These are phyloP conservation scores for Paraphaeosphaeria sporulosa DNA, from an alignment of 2,329 filamentous ascomycete genomes.

Conservation along the genomic window DNA sequence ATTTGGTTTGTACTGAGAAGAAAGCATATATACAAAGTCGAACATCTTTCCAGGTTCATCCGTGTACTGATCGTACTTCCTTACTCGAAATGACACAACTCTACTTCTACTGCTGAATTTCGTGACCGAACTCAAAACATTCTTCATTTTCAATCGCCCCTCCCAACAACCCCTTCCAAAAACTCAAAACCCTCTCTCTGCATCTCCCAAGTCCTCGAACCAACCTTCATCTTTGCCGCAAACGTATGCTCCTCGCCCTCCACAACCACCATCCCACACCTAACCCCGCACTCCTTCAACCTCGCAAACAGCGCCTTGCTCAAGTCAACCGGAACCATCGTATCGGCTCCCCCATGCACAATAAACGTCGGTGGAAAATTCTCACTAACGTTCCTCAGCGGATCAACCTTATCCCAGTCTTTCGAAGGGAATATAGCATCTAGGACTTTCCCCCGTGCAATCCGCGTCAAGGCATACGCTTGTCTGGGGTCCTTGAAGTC, in stretches of 20 bases:
- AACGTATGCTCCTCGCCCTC: slow-evolving; percentile 26
- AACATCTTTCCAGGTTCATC: no score
- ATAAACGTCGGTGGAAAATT: slow-evolving; percentile 23
- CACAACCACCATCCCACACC: slow-evolving; percentile 17
- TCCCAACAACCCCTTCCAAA: no score
- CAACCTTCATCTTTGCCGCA: slow-evolving; percentile 24
- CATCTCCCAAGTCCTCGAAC: slow-evolving; percentile 20
- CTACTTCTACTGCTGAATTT: no score
- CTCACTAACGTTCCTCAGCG: slow-evolving; percentile 15
- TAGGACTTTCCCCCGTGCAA: slow-evolving; percentile 21
- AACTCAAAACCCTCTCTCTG: slow-evolving; percentile 23
- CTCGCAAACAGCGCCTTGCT: slow-evolving; percentile 18
- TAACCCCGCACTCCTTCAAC: slow-evolving; percentile 15
- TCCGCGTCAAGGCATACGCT: slow-evolving; percentile 22
- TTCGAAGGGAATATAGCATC: slow-evolving; percentile 17
- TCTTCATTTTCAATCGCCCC: no score
- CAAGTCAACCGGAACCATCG: slow-evolving; percentile 22
- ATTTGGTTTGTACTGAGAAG: no score
- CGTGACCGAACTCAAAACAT: no score
- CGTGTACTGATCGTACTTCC: no score
- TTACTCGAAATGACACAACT: no score
- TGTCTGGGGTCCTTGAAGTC: slow-evolving; percentile 16
- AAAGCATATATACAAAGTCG: no score
- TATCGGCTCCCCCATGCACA: slow-evolving; percentile 25
- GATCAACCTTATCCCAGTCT: slow-evolving; percentile 16